Percentiles rank a stretch among this genome's conserved stretches.
Conservation (phyloP, 2,329 filamentous ascomycete genomes). For the Tothia fuscella region DNA sequence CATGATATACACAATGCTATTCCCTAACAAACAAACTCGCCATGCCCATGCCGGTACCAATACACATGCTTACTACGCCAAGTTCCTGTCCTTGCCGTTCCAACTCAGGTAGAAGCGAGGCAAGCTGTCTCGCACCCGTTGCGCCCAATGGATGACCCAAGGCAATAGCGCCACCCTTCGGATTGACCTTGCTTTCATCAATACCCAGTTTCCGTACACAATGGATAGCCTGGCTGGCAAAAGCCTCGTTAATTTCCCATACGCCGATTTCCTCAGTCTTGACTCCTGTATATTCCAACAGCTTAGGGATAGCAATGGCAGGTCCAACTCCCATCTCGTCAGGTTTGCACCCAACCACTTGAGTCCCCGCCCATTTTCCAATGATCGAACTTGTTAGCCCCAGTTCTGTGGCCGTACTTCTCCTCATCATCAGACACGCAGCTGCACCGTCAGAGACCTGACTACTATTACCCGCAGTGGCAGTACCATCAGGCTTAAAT, state of each 20-base stretch:
- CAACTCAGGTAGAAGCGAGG: constrained; percentile 60
- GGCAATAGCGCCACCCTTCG: constrained; percentile 89
- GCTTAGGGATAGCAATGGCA: constrained; percentile 70
- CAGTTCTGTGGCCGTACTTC: constrained; percentile 63
- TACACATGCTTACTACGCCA: constrained; percentile 84
- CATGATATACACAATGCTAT: too few relatives aligned
- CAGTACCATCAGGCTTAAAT: constrained; percentile 61
- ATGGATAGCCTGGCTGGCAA: constrained; percentile 53
- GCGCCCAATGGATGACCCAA: constrained; percentile 84
- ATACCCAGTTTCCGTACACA: constrained; percentile 60
- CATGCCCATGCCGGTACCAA: constrained; percentile 42
- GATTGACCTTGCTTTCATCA: constrained; percentile 65
- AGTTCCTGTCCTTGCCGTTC: constrained; percentile 56
- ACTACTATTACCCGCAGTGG: constrained; percentile 74
- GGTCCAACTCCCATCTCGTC: constrained; percentile 94
- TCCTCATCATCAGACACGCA: constrained; percentile 70
- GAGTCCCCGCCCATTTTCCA: constrained; percentile 69
- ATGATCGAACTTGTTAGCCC: constrained; percentile 60
- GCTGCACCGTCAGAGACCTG: constrained; percentile 86
- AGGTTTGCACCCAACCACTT: constrained; percentile 65
- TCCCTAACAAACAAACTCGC: constrained; percentile 39
- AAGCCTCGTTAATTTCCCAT: constrained; percentile 90
- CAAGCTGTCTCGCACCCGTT: constrained; percentile 71
- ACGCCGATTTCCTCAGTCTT: constrained; percentile 58
- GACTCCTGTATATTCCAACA: constrained; percentile 59